Conservation (phyloP, 306 rosid species). For the Malus sylvestris region DNA sequence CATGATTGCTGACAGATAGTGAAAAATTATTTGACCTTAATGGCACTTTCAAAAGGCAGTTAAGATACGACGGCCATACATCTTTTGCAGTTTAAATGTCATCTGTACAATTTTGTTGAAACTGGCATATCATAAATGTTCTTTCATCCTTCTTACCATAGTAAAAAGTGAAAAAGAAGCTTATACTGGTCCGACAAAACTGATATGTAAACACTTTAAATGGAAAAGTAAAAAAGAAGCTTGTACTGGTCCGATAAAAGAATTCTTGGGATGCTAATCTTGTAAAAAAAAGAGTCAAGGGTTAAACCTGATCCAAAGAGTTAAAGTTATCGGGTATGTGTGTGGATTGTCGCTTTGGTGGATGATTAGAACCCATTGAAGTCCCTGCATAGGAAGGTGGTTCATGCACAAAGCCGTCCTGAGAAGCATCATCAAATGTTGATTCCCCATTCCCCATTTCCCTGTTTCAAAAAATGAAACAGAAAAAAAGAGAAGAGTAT, state of each 20-base stretch:
- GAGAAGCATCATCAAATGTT: slow-evolving; percentile 25
- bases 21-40: not conserved
- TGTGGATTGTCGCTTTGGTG: slow-evolving; percentile 20
- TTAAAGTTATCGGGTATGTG: slow-evolving; percentile 62
- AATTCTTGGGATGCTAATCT: not conserved
- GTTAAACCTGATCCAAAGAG: slow-evolving; percentile 78
- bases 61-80: not conserved
- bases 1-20: not conserved
- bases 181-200: not conserved
- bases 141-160: not conserved
- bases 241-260: not conserved
- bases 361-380: slow-evolving; percentile 25
- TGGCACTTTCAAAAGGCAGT: not conserved
- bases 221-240: too few relatives aligned
- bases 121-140: not conserved
- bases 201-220: not conserved
- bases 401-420: slow-evolving; percentile 18
- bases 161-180: not conserved
- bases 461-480: slow-evolving; percentile 13
- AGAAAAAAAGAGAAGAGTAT: not conserved
- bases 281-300: not conserved
- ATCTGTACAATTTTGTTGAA: not conserved
- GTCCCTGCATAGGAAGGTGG: slow-evolving; percentile 28
- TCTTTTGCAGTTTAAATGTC: not conserved
- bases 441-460: slow-evolving; percentile 34